Percentiles rank a stretch among this genome's conserved stretches.
Conservation (phyloP, 2,329 filamentous ascomycete genomes). For the Fusarium euwallaceae region DNA sequence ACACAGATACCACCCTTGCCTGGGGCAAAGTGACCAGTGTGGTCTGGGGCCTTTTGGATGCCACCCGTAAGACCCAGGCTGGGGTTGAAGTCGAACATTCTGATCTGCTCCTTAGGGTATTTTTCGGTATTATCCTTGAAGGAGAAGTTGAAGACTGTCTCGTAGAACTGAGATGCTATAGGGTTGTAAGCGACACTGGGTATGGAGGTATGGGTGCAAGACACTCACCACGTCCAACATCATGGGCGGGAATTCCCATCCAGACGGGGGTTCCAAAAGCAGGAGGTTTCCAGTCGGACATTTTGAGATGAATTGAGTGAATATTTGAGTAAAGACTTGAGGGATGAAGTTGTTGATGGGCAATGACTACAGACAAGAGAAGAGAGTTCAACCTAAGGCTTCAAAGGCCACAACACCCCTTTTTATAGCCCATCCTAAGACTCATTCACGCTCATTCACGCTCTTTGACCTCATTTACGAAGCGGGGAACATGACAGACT, state of each 20-base stretch:
- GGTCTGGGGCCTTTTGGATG: conserved; percentile 46
- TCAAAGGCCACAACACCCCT: not conserved
- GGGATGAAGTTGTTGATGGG: not conserved
- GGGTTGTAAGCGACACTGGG: not conserved
- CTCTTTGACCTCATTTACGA: not conserved
- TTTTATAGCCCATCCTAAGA: conserved; percentile 33
- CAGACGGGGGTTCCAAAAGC: conserved; percentile 47
- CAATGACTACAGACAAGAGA: conserved; percentile 4
- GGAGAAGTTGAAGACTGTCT: conserved; percentile 46
- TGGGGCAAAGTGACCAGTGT: conserved; percentile 39
- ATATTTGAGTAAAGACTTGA: not conserved
- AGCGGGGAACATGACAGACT: conserved; percentile 26
- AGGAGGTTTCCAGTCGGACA: conserved; percentile 49
- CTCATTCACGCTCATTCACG: conserved; percentile 15
- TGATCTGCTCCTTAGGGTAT: conserved; percentile 26
- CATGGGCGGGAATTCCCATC: conserved; percentile 47
- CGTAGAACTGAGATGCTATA: conserved; percentile 48
- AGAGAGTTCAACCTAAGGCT: conserved; percentile 7
- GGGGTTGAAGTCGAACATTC: conserved; percentile 49
- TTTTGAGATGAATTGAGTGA: conserved; percentile 7
- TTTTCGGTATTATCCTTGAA: conserved; percentile 36
- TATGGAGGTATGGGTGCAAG: not conserved
- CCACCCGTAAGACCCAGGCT: conserved; percentile 47
- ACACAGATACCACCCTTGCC: conserved; percentile 47
- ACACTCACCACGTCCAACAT: conserved; percentile 45